phyloP scores from a whole-genome alignment of 2,329 filamentous ascomycete species.

The Acarospora socialis region DNA sequence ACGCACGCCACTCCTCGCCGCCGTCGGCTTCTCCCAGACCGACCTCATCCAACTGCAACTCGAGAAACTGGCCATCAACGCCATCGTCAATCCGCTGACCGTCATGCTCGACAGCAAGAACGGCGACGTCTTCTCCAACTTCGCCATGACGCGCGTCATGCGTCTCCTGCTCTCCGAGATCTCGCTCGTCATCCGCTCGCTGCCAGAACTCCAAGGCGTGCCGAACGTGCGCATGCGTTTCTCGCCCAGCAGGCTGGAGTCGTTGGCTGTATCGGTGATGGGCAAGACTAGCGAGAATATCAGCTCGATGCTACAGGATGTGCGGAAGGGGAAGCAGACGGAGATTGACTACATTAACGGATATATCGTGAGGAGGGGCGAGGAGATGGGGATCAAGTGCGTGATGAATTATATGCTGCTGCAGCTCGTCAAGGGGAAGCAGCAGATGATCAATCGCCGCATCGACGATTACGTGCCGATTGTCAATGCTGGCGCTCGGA shows the following conservation, averaged over 20 bases:
- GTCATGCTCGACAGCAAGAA: constrained; percentile 66
- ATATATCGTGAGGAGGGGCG: constrained; percentile 63
- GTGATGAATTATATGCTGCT: constrained; percentile 60
- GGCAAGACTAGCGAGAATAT: constrained; percentile 40
- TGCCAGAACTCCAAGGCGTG: constrained; percentile 59
- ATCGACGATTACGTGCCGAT: no score
- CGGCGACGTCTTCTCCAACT: constrained; percentile 54
- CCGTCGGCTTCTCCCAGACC: constrained; percentile 41
- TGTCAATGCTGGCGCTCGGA: no score
- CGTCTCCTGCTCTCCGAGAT: constrained; percentile 62
- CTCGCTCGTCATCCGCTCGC: constrained; percentile 49
- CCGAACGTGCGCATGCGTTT: constrained; percentile 47
- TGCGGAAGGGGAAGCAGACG: constrained; percentile 47
- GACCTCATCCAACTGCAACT: constrained; percentile 61
- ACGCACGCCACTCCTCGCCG: constrained; percentile 47
- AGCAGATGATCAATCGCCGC: constrained; percentile 30
- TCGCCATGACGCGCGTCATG: constrained; percentile 50
- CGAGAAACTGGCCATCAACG: constrained; percentile 60
- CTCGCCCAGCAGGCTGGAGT: constrained; percentile 45
- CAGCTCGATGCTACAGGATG: constrained; percentile 54
- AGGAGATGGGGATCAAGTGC: constrained; percentile 56
- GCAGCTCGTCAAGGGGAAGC: constrained; percentile 59
- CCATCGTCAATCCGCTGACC: constrained; percentile 68
- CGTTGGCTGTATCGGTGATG: constrained; percentile 41
- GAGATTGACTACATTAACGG: constrained; percentile 81